Percentiles rank a stretch among this genome's conserved stretches.
These are phyloP conservation scores for Fusarium aywerte DNA, from an alignment of 2,329 filamentous ascomycete genomes.

Conservation along the genomic window DNA sequence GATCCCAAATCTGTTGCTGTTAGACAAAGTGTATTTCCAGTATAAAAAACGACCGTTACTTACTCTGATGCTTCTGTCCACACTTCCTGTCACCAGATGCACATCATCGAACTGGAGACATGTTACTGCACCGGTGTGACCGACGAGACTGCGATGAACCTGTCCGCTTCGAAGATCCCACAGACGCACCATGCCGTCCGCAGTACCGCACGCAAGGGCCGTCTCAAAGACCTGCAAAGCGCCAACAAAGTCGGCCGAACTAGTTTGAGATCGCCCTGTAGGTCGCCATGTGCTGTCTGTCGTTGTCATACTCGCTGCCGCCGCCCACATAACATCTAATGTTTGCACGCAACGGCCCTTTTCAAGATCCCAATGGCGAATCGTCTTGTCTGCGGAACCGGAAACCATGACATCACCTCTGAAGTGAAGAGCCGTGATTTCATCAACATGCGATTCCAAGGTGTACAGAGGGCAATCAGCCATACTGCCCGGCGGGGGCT, in stretches of 20 bases:
- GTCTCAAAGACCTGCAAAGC: conserved; percentile 96
- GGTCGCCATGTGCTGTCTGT: conserved; percentile 77
- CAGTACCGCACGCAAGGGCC: conserved; percentile 93
- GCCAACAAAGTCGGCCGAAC: conserved; percentile 90
- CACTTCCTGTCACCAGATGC: conserved; percentile 90
- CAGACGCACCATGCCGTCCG: conserved; percentile 94
- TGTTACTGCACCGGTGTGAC: conserved; percentile 94
- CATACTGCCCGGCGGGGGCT: conserved; percentile 82
- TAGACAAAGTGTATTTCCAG: conserved; percentile 29
- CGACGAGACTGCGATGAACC: conserved; percentile 95
- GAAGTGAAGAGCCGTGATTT: conserved; percentile 94
- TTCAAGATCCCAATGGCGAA: conserved; percentile 96
- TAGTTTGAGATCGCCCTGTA: conserved; percentile 68
- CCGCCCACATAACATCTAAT: conserved; percentile 96
- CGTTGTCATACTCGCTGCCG: conserved; percentile 76
- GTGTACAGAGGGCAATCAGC: conserved; percentile 89
- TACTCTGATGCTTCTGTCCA: conserved; percentile 93
- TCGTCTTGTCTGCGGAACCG: conserved; percentile 95
- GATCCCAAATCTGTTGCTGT: conserved; percentile 89
- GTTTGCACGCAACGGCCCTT: conserved; percentile 98
- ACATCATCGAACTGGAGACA: conserved; percentile 96
- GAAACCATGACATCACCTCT: conserved; percentile 90
- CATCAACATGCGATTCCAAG: conserved; percentile 89
- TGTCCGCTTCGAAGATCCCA: conserved; percentile 98
- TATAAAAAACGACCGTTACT: conserved; percentile 54